Conservation (phyloP, 768 basidiomycete genomes). For the Pleurotus tuoliensis region DNA sequence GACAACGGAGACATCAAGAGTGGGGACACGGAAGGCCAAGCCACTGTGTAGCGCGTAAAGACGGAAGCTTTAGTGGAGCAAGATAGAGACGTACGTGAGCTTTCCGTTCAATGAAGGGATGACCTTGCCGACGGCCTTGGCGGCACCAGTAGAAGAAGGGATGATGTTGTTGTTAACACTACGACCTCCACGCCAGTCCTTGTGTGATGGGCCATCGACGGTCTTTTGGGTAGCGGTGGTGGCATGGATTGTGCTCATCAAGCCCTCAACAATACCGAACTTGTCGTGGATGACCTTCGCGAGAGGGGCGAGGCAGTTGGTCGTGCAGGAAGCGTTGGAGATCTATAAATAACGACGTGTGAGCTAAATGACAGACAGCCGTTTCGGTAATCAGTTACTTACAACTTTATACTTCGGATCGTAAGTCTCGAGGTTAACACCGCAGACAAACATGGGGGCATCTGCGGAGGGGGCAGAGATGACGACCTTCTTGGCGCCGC, state of each 20-base stretch:
- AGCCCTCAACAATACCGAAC: conserved; percentile 91
- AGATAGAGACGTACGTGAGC: conserved; percentile 71
- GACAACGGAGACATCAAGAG: conserved; percentile 94
- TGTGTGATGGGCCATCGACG: conserved; percentile 90
- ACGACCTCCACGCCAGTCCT: conserved; percentile 98
- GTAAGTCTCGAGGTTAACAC: conserved; percentile 94
- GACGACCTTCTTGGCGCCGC: conserved; percentile 99
- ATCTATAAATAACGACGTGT: conserved; percentile 42
- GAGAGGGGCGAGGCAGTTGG: conserved; percentile 99
- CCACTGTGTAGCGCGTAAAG: conserved; percentile 45
- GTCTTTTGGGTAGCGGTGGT: conserved; percentile 96
- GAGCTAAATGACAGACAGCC: neutral
- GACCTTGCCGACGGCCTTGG: conserved; percentile 99
- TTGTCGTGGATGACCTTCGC: conserved; percentile 98
- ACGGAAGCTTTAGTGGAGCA: neutral
- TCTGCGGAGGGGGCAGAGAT: conserved; percentile 99
- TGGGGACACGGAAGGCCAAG: conserved; percentile 96
- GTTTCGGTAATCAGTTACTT: conserved; percentile 26
- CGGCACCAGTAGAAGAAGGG: conserved; percentile 97
- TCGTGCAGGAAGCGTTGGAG: conserved; percentile 99
- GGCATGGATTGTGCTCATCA: conserved; percentile 98
- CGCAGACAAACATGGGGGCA: conserved; percentile 91
- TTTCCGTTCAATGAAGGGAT: conserved; percentile 96
- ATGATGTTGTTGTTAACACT: conserved; percentile 98
- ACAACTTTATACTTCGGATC: conserved; percentile 85